phyloP scores from a whole-genome alignment of 306 rosid genomes.

The Malus sylvestris region DNA sequence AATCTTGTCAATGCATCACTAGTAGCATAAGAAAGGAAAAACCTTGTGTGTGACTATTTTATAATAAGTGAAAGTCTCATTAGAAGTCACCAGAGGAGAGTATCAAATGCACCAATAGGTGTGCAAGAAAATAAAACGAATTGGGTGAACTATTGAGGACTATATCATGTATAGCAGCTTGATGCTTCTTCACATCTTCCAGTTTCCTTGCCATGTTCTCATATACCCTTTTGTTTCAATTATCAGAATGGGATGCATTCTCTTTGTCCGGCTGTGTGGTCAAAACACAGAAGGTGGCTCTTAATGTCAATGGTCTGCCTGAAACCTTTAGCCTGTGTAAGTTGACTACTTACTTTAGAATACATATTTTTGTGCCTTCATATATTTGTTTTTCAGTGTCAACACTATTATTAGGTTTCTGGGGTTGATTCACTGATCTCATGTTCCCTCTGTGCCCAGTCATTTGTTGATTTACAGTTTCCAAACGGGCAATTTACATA shows the following conservation, averaged over 20 bases:
- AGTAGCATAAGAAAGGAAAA: background rate
- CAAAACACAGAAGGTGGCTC: conserved; percentile 96
- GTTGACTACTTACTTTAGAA: conserved; percentile 33
- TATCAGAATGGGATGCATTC: conserved; percentile 93
- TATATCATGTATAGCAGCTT: conserved; percentile 7
- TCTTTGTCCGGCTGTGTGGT: conserved; percentile 98
- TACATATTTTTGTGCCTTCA: background rate
- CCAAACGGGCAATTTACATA: conserved; percentile 94
- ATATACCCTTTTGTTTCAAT: conserved; percentile 11
- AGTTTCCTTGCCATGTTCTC: conserved; percentile 4
- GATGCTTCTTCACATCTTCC: background rate
- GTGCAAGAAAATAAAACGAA: background rate
- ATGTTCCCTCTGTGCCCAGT: conserved; percentile 35
- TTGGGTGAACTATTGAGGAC: background rate
- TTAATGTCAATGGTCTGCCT: conserved; percentile 93
- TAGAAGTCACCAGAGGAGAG: background rate
- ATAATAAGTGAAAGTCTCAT: background rate
- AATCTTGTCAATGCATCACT: background rate
- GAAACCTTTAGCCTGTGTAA: conserved; percentile 92
- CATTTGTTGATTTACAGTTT: conserved; percentile 95
- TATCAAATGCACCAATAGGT: background rate
- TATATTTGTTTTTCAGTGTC: background rate
- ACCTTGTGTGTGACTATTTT: background rate
- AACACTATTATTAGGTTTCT: background rate
- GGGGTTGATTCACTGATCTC: conserved; percentile 7